Evolutionary conservation across 129 eudicot species (phyloP), one percentile per base, ranked within the genome.

Genomic region (Dittrichia graveolens): DNA sequence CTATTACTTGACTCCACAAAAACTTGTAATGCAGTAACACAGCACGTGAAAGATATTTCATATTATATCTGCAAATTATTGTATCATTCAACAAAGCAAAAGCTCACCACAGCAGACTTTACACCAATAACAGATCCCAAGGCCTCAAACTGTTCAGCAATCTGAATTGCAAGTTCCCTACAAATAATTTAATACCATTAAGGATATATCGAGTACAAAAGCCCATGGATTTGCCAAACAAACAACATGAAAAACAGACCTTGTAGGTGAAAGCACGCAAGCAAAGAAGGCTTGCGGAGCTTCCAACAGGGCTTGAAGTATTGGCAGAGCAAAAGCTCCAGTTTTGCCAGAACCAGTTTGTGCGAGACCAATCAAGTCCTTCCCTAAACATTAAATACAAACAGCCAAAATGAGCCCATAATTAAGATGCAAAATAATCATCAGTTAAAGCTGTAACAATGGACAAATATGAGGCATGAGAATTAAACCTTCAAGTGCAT

Each of bases 291-390:
- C 80, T 9, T 80, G 85, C 1, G 84, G 89, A 38, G 87, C 56
- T 13, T 79, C 85, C 48, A 90, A 47, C 31, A 90, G 79, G 0
- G 93, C 69, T 71, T 94, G 97, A 8, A 90, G 78, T 11, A 94
- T 90, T 3, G 97, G 99, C 72, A 90, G 72, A 8, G 99, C 99
- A 78, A 88, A 90, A 11, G 99, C 99, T 39, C 97, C 97, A 7
- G 99, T 94, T 84, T 94, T 94, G 50, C 97, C 97, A 3, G 99
- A 94, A 61, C 99, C 97, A n/a, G 99, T 90, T 68, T 94, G 96
- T 16, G 99, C 99, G 54, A 94, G 88, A 43, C 96, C 99, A 75
- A 94, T 90, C 39, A 94, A 46, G 77, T 94, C 99, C 75, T 83
- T 94, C n/a, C 98, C 96, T 81, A 72, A 34, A 80, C 54, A 43